Conservation (phyloP, 1,139 yeast genomes). For the Yamadazyma triangularis region DNA sequence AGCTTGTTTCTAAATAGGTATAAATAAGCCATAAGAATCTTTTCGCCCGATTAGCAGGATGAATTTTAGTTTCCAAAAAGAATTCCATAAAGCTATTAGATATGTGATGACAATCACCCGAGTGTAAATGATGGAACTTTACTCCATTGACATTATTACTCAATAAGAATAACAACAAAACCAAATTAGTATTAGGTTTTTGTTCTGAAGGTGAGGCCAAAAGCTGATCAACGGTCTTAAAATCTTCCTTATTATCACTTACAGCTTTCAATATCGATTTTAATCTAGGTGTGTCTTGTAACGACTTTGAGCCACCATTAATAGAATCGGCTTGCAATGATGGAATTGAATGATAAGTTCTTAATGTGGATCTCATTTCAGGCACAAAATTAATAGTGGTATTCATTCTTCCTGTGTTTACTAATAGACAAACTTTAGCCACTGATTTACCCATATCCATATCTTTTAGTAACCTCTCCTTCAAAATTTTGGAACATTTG, state of each 20-base stretch:
- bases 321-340: conserved; percentile 69
- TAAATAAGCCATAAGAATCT: conserved; percentile 83
- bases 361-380: conserved; percentile 90
- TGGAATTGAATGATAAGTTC: conserved; percentile 93
- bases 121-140: conserved; percentile 19
- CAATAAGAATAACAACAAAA: conserved; percentile 70
- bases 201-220: conserved; percentile 24
- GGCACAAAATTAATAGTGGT: conserved; percentile 94
- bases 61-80: conserved; percentile 49
- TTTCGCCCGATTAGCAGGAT: conserved; percentile 61
- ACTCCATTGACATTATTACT: conserved; percentile 60
- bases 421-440: conserved; percentile 79
- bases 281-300: conserved; percentile 92
- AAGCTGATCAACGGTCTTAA: conserved; percentile 46
- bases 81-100: conserved; percentile 54
- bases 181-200: conserved; percentile 53
- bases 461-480: conserved; percentile 68
- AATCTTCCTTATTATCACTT: conserved; percentile 44
- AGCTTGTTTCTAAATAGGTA: conserved; percentile 70
- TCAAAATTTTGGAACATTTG: conserved; percentile 77
- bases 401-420: conserved; percentile 90
- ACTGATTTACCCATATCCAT: conserved; percentile 65
- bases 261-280: conserved; percentile 84
- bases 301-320: conserved; percentile 55
- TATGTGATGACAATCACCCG: conserved; percentile 13